A percentile compares a stretch with the other conserved stretches of the same genome.
phyloP scores from a whole-genome alignment of 768 basidiomycete species.

The Lentinula detonsa region DNA sequence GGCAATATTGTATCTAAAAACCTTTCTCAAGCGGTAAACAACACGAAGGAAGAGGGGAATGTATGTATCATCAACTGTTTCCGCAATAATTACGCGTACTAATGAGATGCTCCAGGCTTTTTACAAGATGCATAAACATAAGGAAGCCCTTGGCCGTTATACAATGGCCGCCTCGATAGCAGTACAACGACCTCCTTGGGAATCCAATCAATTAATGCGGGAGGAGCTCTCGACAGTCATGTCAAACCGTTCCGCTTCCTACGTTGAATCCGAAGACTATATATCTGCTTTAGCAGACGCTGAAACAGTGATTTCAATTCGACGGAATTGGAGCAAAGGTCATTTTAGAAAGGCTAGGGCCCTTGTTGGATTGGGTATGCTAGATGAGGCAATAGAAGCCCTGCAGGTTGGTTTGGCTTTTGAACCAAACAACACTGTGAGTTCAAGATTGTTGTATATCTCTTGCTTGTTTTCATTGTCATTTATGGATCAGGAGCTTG shows the following conservation, averaged over 20 bases:
- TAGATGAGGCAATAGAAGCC: slow-evolving; percentile 77
- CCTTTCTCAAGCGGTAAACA: slow-evolving; percentile 65
- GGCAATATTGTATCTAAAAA: slow-evolving; percentile 71
- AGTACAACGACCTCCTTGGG: slow-evolving; percentile 83
- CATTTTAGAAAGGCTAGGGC: slow-evolving; percentile 94
- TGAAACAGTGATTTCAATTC: slow-evolving; percentile 80
- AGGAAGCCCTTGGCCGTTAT: slow-evolving; percentile 73
- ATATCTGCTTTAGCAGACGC: slow-evolving; percentile 83
- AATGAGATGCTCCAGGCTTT: slow-evolving; percentile 40
- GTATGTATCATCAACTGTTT: slow-evolving; percentile 39
- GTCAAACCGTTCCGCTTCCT: slow-evolving; percentile 89
- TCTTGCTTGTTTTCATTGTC: neutral
- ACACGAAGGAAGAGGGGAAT: slow-evolving; percentile 93
- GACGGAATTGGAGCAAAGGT: slow-evolving; percentile 90
- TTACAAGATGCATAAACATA: slow-evolving; percentile 71
- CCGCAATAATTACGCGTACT: neutral
- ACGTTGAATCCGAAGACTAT: slow-evolving; percentile 69
- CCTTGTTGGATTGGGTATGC: slow-evolving; percentile 60
- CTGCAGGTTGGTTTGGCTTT: slow-evolving; percentile 80
- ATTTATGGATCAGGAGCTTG: neutral
- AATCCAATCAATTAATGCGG: slow-evolving; percentile 70
- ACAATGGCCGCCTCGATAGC: slow-evolving; percentile 73
- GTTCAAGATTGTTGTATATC: slow-evolving; percentile 7
- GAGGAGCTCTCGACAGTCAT: slow-evolving; percentile 89
- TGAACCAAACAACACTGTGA: slow-evolving; percentile 51